phyloP scores from a whole-genome alignment of 805 yeast species.

The Wickerhamomyces tratensis region DNA sequence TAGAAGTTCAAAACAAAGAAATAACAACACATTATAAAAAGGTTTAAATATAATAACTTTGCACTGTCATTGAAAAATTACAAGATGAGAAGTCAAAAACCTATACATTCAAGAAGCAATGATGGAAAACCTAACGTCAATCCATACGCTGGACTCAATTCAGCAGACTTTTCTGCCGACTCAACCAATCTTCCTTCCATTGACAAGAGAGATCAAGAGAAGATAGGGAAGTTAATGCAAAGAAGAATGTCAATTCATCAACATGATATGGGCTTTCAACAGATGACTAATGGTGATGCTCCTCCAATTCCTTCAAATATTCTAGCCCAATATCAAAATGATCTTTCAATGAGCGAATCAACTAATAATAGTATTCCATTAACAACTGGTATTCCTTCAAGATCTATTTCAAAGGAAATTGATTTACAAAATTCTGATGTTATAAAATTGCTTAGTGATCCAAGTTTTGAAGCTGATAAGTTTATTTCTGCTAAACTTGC shows the following conservation, averaged over 20 bases:
- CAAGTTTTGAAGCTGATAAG: slow-evolving; percentile 35
- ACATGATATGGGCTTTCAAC: slow-evolving; percentile 3
- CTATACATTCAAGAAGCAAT: background rate
- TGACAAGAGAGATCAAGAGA: slow-evolving; percentile 24
- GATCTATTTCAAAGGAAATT: slow-evolving; percentile 4
- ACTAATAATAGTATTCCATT: too few species aligned
- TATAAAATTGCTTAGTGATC: slow-evolving; percentile 27
- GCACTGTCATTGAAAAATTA: too few species aligned
- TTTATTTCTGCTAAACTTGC: slow-evolving; percentile 42
- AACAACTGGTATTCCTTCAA: background rate
- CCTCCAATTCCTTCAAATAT: slow-evolving; percentile 21
- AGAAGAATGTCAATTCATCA: slow-evolving; percentile 34
- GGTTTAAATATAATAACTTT: background rate
- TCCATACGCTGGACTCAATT: slow-evolving; percentile 14
- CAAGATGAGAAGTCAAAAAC: background rate
- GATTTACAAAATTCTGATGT: slow-evolving; percentile 15
- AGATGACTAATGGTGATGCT: slow-evolving; percentile 3
- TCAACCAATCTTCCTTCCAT: slow-evolving; percentile 20
- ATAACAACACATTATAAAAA: too few species aligned
- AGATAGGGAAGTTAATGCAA: slow-evolving; percentile 31
- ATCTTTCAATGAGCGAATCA: background rate
- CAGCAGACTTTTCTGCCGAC: slow-evolving; percentile 7
- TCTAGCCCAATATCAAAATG: slow-evolving; percentile 8
- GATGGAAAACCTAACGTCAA: slow-evolving; percentile 6
- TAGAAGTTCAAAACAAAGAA: too few species aligned